Conservation (phyloP, 148 eudicot species). For the Arbutus unedo region DNA sequence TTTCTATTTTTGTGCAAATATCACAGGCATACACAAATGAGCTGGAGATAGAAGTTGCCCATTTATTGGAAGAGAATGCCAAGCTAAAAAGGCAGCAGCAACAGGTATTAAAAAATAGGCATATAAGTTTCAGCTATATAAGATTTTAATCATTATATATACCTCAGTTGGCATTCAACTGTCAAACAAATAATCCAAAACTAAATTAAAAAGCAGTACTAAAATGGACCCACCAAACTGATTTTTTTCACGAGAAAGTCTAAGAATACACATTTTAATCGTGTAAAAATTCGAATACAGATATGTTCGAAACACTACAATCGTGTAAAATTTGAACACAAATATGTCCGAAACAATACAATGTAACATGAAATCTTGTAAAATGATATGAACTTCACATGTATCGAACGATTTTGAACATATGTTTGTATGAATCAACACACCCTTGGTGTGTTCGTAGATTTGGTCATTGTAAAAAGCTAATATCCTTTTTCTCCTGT, state of each 20-base stretch:
- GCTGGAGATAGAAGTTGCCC: constrained; percentile 46
- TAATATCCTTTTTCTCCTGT: not conserved
- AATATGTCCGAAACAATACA: too few relatives aligned
- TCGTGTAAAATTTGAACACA: too few relatives aligned
- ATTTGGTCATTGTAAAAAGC: not conserved
- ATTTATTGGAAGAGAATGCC: constrained; percentile 40
- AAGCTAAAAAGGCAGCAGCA: constrained; percentile 43
- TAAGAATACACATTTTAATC: too few relatives aligned
- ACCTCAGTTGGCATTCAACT: not conserved
- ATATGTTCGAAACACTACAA: too few relatives aligned
- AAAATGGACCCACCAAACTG: not conserved
- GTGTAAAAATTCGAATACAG: too few relatives aligned
- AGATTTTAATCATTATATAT: too few relatives aligned
- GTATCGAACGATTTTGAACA: too few relatives aligned
- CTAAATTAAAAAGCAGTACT: not conserved
- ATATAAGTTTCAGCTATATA: not conserved
- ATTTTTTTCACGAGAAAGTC: not conserved
- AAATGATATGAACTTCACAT: too few relatives aligned
- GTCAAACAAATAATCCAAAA: too few relatives aligned
- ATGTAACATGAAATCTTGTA: too few relatives aligned
- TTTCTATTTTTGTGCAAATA: not conserved
- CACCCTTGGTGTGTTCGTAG: too few relatives aligned
- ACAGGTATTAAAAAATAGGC: constrained; percentile 18
- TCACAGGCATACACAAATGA: constrained; percentile 55
- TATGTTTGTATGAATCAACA: too few relatives aligned